Percentiles rank a stretch among this genome's conserved stretches.
These are phyloP conservation scores for Populus ilicifolia DNA, from an alignment of 345 rosid genomes.

Conservation along the genomic window DNA sequence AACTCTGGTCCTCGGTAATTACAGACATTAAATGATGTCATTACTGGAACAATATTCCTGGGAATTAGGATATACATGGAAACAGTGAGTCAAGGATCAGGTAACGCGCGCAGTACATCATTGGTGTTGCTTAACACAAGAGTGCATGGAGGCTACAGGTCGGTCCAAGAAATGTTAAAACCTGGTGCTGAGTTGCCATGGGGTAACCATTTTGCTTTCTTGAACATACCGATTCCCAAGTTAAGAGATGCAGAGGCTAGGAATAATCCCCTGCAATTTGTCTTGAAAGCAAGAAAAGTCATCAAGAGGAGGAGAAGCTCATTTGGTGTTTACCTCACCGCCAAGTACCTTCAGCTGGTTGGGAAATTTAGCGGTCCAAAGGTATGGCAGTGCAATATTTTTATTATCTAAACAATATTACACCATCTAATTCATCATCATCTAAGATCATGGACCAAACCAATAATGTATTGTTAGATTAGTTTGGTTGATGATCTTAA, in stretches of 20 bases:
- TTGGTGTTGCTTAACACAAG: slow-evolving; percentile 48
- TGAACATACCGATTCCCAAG: slow-evolving; percentile 28
- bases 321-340: slow-evolving; percentile 20
- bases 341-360: slow-evolving; percentile 21
- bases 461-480: no score
- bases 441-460: background rate
- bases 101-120: slow-evolving; percentile 28
- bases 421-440: no score
- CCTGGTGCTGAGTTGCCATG: slow-evolving; percentile 35
- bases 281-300: slow-evolving; percentile 22
- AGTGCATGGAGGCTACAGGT: slow-evolving; percentile 34
- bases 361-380: slow-evolving; percentile 31
- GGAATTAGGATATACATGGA: slow-evolving; percentile 50
- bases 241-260: background rate
- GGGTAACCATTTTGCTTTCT: slow-evolving; percentile 44
- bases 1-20: background rate
- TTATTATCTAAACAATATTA: background rate
- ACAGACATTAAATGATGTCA: slow-evolving; percentile 53
- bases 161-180: slow-evolving; percentile 42
- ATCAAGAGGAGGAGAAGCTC: slow-evolving; percentile 35
- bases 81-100: slow-evolving; percentile 13
- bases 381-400: slow-evolving; percentile 16
- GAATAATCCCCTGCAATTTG: slow-evolving; percentile 35
- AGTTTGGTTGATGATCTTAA: no score
- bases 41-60: slow-evolving; percentile 40